These are phyloP conservation scores for Leishmania braziliensis DNA, from an alignment of 208 protist species.

Conservation along the genomic window DNA sequence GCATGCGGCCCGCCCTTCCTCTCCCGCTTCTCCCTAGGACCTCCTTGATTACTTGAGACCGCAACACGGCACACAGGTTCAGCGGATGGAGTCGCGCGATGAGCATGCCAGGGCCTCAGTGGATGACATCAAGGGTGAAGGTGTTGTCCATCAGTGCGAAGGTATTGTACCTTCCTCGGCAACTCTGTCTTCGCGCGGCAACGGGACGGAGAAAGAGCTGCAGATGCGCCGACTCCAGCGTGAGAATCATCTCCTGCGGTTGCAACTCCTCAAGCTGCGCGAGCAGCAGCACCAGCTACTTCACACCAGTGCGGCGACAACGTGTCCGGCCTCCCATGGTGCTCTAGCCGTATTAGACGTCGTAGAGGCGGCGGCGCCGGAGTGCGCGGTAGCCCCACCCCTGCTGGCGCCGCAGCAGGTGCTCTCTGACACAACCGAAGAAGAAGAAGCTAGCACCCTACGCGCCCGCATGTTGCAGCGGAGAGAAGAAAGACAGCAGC, in stretches of 20 bases:
- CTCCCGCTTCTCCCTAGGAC: not conserved
- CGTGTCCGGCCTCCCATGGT: not conserved
- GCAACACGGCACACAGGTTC: not conserved
- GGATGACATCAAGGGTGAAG: not conserved
- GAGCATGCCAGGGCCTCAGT: not conserved
- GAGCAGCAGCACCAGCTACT: slow-evolving; percentile 28
- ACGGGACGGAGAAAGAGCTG: slow-evolving; percentile 6
- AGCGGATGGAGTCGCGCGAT: slow-evolving; percentile 3
- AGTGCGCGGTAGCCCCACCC: not conserved
- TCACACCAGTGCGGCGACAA: not conserved
- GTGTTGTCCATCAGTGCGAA: not conserved
- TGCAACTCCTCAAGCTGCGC: slow-evolving; percentile 49
- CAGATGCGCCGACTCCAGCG: slow-evolving; percentile 30
- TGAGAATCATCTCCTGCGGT: slow-evolving; percentile 59
- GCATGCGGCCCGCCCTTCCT: not conserved
- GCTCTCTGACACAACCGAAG: not conserved
- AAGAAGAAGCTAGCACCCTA: slow-evolving; percentile 25
- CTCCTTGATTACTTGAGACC: not conserved
- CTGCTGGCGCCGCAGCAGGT: not conserved
- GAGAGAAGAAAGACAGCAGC: slow-evolving; percentile 45
- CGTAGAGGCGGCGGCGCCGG: not conserved
- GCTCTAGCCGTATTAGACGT: not conserved
- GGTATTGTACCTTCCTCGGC: not conserved
- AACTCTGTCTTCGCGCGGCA: not conserved
- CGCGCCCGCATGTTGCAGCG: slow-evolving; percentile 52